Evolutionary conservation across 2,329 filamentous ascomycete genomes (phyloP).

Genomic region (Diaporthe ilicicola): DNA sequence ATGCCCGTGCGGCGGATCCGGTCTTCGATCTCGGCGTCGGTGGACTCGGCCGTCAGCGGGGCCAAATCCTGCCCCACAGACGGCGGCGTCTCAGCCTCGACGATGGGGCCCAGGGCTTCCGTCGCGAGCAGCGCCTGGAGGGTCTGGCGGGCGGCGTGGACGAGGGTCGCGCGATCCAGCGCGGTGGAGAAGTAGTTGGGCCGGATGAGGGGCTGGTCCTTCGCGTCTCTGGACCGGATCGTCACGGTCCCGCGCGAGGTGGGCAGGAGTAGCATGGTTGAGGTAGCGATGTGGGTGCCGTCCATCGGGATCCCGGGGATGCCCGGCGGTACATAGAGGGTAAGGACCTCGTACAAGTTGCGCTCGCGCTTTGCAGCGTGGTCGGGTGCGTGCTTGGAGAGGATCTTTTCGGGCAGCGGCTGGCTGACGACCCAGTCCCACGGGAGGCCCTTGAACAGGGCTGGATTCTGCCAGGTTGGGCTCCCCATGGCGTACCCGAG

Average conservation of each 20-base stretch:
- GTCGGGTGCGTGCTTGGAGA: background rate
- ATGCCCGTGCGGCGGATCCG: constrained; percentile 37
- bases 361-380: background rate
- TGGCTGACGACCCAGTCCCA: constrained; percentile 26
- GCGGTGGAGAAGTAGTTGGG: background rate
- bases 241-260: constrained; percentile 12
- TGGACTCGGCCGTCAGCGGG: constrained; percentile 26
- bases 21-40: constrained; percentile 37
- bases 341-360: constrained; percentile 20
- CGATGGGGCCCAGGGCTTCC: background rate
- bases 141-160: constrained; percentile 12
- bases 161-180: constrained; percentile 8
- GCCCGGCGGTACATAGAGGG: background rate
- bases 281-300: constrained; percentile 21
- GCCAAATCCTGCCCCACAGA: background rate
- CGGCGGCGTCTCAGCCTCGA: constrained; percentile 12
- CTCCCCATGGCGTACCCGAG: constrained; percentile 22
- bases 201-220: background rate
- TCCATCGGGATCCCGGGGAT: constrained; percentile 17
- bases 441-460: constrained; percentile 7
- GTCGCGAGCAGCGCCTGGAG: background rate
- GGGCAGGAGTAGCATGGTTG: constrained; percentile 12
- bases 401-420: background rate
- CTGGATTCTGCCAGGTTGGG: constrained; percentile 22
- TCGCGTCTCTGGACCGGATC: background rate